Percentiles rank a stretch among this genome's conserved stretches.
phyloP scores from a whole-genome alignment of 352 stramenopile genomes.

The Thalassiosira livingstoniorum region DNA sequence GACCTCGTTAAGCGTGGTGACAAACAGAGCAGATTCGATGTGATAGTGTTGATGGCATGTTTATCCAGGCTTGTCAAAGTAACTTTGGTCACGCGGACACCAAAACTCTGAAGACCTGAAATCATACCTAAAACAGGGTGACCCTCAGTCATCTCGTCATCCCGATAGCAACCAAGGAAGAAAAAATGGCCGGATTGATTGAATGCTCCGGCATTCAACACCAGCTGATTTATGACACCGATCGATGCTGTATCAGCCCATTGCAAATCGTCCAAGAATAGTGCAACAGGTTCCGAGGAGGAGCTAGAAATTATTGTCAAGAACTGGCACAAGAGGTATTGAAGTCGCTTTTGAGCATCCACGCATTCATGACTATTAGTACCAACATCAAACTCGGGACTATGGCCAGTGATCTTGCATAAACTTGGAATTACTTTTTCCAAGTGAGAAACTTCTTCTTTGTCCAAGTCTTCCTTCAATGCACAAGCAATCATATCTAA shows the following conservation, averaged over 20 bases:
- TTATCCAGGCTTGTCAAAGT: background rate
- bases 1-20: constrained; percentile 12
- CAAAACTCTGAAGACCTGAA: background rate
- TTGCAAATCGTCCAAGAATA: constrained; percentile 16
- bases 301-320: constrained; percentile 11
- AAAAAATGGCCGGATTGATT: constrained; percentile 6
- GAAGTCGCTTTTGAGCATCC: constrained; percentile 29
- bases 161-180: constrained; percentile 16
- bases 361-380: constrained; percentile 7
- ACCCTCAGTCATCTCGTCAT: background rate
- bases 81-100: background rate
- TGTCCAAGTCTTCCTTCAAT: background rate
- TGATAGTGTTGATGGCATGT: constrained; percentile 6
- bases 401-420: constrained; percentile 12
- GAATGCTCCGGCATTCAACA: background rate
- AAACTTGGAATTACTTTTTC: constrained; percentile 21
- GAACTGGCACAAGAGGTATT: constrained; percentile 32
- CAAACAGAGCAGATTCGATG: constrained; percentile 12
- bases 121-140: background rate
- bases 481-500: background rate
- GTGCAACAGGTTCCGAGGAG: background rate
- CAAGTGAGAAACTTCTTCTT: constrained; percentile 12
- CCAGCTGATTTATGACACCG: constrained; percentile 10
- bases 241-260: constrained; percentile 25
- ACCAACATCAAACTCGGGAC: background rate